Percentiles rank a stretch among this genome's conserved stretches.
phyloP scores from a whole-genome alignment of 2,329 filamentous ascomycete species.

The Penicillium rolfsii region DNA sequence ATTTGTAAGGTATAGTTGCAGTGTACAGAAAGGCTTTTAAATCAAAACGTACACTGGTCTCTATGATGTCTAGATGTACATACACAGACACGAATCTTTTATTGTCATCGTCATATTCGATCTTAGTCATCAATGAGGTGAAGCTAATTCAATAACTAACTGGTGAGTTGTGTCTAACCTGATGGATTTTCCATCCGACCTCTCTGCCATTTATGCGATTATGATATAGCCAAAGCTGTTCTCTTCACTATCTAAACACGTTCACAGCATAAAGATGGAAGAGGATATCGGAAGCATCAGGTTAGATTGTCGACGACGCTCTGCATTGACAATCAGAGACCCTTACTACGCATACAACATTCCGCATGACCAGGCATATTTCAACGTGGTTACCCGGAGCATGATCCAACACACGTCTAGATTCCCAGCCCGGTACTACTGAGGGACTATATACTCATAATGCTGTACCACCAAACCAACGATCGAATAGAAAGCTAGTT shows the following conservation, averaged over 20 bases:
- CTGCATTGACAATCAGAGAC: not conserved
- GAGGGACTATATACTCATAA: not conserved
- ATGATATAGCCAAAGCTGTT: constrained; percentile 2
- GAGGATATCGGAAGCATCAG: not conserved
- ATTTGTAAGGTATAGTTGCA: not conserved
- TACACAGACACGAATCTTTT: not conserved
- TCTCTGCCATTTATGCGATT: constrained; percentile 1
- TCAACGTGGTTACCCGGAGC: constrained; percentile 7
- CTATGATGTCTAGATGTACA: not conserved
- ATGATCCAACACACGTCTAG: not conserved
- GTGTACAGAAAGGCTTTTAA: not conserved
- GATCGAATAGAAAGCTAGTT: not conserved
- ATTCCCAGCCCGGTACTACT: not conserved
- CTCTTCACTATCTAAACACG: not conserved
- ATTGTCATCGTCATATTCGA: constrained; percentile 2
- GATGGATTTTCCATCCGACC: not conserved
- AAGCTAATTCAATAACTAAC: no score
- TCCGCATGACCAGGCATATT: not conserved
- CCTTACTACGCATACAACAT: not conserved
- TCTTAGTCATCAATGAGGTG: constrained; percentile 17
- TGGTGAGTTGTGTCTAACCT: constrained; percentile 3
- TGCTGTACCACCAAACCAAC: not conserved
- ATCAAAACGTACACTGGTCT: constrained; percentile 14
- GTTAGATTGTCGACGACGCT: constrained; percentile 3
- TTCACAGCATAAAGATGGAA: not conserved